phyloP scores from a whole-genome alignment of 352 stramenopile genomes.

The Bremia lactucae region DNA sequence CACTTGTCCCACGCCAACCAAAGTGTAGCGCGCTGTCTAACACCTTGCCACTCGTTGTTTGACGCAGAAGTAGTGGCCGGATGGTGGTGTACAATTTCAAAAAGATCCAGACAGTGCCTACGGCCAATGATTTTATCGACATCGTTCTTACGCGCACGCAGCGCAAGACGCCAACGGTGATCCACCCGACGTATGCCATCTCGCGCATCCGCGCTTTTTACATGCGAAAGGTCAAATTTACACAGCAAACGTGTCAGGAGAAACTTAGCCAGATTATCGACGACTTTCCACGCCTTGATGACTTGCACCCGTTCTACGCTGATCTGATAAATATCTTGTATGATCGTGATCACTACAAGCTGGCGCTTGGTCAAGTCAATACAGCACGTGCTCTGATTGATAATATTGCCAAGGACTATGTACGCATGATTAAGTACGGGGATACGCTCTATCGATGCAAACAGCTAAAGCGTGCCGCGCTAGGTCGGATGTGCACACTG shows the following conservation, averaged over 20 bases:
- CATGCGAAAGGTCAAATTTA: conserved; percentile 99
- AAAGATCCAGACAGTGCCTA: conserved; percentile 96
- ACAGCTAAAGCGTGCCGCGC: conserved; percentile 97
- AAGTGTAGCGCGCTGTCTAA: conserved; percentile 1
- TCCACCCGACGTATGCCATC: conserved; percentile 97
- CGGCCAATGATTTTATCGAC: conserved; percentile 96
- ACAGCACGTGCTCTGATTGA: conserved; percentile 96
- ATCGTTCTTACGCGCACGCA: conserved; percentile 99
- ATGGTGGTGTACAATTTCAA: conserved; percentile 99
- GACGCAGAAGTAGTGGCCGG: too few relatives aligned
- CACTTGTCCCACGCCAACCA: conserved; percentile 9
- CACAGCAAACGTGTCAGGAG: conserved; percentile 98
- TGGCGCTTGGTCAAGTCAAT: conserved; percentile 98
- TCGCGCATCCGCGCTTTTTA: conserved; percentile 91
- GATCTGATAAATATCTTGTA: conserved; percentile 99
- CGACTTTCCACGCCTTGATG: conserved; percentile 98
- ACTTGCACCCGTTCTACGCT: conserved; percentile 98
- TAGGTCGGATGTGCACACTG: conserved; percentile 99
- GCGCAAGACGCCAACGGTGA: conserved; percentile 98
- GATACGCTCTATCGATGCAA: conserved; percentile 99
- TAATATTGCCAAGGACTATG: conserved; percentile 97
- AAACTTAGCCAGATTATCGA: conserved; percentile 95
- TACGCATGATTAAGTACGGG: conserved; percentile 99
- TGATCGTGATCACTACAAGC: conserved; percentile 99
- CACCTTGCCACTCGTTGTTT: conserved; percentile 3